Percentiles rank a stretch among this genome's conserved stretches.
Evolutionary conservation across 2,329 filamentous ascomycete genomes (phyloP).

Genomic region (Bipolaris sorokiniana): DNA sequence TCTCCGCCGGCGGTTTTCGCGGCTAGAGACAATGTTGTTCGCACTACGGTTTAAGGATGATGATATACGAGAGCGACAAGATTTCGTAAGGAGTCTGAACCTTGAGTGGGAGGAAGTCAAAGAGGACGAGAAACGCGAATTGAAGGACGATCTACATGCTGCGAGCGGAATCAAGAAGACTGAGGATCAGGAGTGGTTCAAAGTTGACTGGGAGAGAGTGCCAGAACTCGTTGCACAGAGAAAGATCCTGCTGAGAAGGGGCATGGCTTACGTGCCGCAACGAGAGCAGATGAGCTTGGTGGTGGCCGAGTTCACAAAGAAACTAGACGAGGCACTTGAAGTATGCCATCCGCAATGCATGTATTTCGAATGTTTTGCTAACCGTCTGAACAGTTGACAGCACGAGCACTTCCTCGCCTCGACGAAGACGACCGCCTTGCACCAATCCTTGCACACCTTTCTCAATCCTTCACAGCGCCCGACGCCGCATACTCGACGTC

Average conservation of each 20-base stretch:
- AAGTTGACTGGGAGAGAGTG: conserved; percentile 93
- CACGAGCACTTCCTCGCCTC: conserved; percentile 86
- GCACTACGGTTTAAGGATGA: conserved; percentile 80
- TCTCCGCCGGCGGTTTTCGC: conserved; percentile 80
- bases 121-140: conserved; percentile 77
- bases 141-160: conserved; percentile 64
- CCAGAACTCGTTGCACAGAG: conserved; percentile 82
- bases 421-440: conserved; percentile 94
- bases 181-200: conserved; percentile 91
- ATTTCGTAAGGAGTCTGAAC: conserved; percentile 77
- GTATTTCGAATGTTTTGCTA: neutral
- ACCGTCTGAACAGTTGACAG: conserved; percentile 68
- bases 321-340: conserved; percentile 82
- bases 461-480: conserved; percentile 92
- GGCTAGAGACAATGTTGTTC: conserved; percentile 90
- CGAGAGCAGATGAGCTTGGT: conserved; percentile 89
- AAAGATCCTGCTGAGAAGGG: conserved; percentile 74
- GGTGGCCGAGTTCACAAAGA: conserved; percentile 79
- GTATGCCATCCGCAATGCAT: conserved; percentile 54
- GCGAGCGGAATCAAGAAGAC: conserved; percentile 59
- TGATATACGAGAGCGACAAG: conserved; percentile 71
- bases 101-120: conserved; percentile 84
- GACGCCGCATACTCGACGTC: conserved; percentile 79
- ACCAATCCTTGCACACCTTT: conserved; percentile 79
- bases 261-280: conserved; percentile 89